Percentiles rank a stretch among this genome's conserved stretches.
phyloP scores from a whole-genome alignment of 1,284 basidiomycete genomes.

The Ganoderma lingzhi region DNA sequence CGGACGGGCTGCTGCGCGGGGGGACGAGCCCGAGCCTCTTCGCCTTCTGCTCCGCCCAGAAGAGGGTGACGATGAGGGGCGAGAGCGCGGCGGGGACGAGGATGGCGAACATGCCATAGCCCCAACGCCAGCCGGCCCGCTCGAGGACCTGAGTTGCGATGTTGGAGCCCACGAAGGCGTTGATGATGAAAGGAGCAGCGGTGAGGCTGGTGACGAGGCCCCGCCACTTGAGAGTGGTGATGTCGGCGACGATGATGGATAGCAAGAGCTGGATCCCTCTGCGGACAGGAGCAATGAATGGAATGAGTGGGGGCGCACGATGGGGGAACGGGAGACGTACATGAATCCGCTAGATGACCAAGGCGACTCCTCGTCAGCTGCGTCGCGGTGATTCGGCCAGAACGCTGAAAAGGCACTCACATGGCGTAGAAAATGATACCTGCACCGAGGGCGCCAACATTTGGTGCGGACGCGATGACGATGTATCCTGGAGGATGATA shows the following conservation, averaged over 20 bases:
- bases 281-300: neutral
- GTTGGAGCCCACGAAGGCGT: slow-evolving; percentile 76
- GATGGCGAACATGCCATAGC: slow-evolving; percentile 78
- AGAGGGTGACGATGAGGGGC: slow-evolving; percentile 69
- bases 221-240: slow-evolving; percentile 82
- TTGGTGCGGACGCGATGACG: slow-evolving; percentile 71
- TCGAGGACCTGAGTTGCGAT: slow-evolving; percentile 66
- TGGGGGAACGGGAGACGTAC: slow-evolving; percentile 39
- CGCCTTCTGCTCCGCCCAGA: slow-evolving; percentile 77
- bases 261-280: slow-evolving; percentile 76
- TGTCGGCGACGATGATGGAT: slow-evolving; percentile 83
- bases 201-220: slow-evolving; percentile 74
- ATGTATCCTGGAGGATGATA: slow-evolving; percentile 56
- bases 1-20: slow-evolving; percentile 6
- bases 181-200: slow-evolving; percentile 74
- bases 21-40: slow-evolving; percentile 56
- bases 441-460: slow-evolving; percentile 50
- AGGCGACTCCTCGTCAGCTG: neutral
- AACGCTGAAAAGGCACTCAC: slow-evolving; percentile 43
- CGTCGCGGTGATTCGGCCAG: neutral
- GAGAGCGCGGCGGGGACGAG: slow-evolving; percentile 61
- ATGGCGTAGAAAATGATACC: slow-evolving; percentile 60
- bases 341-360: slow-evolving; percentile 57
- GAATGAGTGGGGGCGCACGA: neutral
- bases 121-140: slow-evolving; percentile 76